Conservation (phyloP, 2,329 filamentous ascomycete species). For the Penicillium rolfsii region DNA sequence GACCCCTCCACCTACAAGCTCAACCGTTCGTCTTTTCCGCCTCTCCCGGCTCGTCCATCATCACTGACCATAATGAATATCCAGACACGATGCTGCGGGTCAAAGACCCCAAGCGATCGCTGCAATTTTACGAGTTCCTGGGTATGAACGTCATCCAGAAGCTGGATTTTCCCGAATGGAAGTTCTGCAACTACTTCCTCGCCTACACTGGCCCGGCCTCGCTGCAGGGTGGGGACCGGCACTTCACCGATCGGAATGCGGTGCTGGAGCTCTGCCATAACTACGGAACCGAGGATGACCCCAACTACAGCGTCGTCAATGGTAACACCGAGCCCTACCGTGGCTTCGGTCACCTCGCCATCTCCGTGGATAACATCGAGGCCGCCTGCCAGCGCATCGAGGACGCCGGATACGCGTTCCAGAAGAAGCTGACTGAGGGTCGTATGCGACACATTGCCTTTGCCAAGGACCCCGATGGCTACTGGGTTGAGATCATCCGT, state of each 20-base stretch:
- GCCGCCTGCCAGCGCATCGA: conserved; percentile 87
- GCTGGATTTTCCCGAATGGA: conserved; percentile 79
- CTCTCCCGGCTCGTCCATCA: background rate
- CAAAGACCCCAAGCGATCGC: conserved; percentile 85
- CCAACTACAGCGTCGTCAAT: conserved; percentile 77
- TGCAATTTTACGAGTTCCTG: conserved; percentile 93
- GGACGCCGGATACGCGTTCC: conserved; percentile 87
- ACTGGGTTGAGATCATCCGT: conserved; percentile 66
- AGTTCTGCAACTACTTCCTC: conserved; percentile 95
- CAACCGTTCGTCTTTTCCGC: conserved; percentile 55
- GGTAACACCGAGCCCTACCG: conserved; percentile 88
- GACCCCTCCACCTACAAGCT: conserved; percentile 67
- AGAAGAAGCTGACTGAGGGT: conserved; percentile 91
- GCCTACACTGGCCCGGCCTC: conserved; percentile 80
- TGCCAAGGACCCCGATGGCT: conserved; percentile 82
- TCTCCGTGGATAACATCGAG: conserved; percentile 82
- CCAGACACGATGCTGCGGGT: conserved; percentile 75
- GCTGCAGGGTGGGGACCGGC: conserved; percentile 70
- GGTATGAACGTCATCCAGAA: conserved; percentile 84
- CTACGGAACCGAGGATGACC: conserved; percentile 87
- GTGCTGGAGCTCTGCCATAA: conserved; percentile 83
- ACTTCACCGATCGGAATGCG: conserved; percentile 81
- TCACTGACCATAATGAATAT: conserved; percentile 23
- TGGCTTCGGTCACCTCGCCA: conserved; percentile 83
- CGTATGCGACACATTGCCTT: conserved; percentile 89